phyloP scores from a whole-genome alignment of 2,329 filamentous ascomycete genomes.

The Ophiocordyceps polyrhachis-furcata region DNA sequence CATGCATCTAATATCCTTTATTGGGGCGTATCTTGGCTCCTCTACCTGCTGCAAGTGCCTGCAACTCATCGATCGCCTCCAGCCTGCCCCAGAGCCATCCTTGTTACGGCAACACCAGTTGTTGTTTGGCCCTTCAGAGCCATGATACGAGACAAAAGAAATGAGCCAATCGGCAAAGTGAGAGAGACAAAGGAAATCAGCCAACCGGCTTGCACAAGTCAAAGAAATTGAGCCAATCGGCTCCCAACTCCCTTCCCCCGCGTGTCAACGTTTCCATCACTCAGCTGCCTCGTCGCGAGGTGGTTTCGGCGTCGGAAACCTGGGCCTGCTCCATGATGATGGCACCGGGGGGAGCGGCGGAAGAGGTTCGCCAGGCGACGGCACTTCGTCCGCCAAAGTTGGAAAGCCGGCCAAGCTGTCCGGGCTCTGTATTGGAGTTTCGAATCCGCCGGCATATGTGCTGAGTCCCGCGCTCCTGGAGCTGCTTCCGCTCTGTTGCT shows the following conservation, averaged over 20 bases:
- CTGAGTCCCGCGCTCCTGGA: not conserved
- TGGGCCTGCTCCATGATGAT: slow-evolving; percentile 7
- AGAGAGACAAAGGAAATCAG: too few relatives aligned
- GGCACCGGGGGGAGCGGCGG: slow-evolving; percentile 6
- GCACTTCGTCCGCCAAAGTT: slow-evolving; percentile 8
- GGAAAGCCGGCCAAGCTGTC: slow-evolving; percentile 8
- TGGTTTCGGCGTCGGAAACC: slow-evolving; percentile 8
- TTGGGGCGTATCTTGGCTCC: not conserved
- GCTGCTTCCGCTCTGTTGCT: not conserved
- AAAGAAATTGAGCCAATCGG: not conserved
- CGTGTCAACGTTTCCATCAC: not conserved
- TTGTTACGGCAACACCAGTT: not conserved
- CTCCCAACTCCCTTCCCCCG: not conserved
- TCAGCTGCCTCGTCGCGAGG: slow-evolving; percentile 2
- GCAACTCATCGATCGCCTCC: not conserved
- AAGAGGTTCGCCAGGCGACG: not conserved
- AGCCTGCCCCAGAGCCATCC: not conserved
- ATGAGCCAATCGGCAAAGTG: not conserved
- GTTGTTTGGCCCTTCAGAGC: not conserved
- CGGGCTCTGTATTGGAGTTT: slow-evolving; percentile 5
- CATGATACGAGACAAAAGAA: not conserved
- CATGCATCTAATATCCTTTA: not conserved
- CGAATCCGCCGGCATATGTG: not conserved
- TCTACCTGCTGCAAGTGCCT: not conserved
- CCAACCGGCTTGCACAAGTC: not conserved